phyloP scores from a whole-genome alignment of 441 rosid genomes.

The Geranium incanum region DNA sequence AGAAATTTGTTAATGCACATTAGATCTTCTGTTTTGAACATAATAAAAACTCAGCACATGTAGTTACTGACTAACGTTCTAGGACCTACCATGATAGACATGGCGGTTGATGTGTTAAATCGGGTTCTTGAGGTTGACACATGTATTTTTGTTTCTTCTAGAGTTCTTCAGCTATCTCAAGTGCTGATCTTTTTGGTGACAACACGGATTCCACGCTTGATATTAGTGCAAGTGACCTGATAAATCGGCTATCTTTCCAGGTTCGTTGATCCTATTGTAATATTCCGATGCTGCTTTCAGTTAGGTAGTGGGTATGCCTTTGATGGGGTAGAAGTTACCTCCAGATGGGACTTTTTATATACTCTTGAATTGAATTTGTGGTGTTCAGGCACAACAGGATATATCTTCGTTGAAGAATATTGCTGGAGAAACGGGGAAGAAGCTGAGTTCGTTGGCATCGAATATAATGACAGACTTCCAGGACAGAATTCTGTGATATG shows the following conservation, averaged over 20 bases:
- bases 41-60: too few relatives aligned
- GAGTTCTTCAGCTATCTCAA: constrained; percentile 27
- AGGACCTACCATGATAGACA: too few relatives aligned
- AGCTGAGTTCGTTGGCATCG: constrained; percentile 24
- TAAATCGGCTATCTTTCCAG: constrained; percentile 27
- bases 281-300: not conserved
- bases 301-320: not conserved
- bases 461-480: constrained; percentile 23
- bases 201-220: constrained; percentile 22
- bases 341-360: too few relatives aligned
- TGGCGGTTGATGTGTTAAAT: not conserved
- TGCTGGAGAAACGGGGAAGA: constrained; percentile 29
- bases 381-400: constrained; percentile 26
- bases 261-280: constrained; percentile 6
- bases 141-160: constrained; percentile 3
- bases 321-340: too few relatives aligned
- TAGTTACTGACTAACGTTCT: too few relatives aligned
- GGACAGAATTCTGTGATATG: constrained; percentile 22
- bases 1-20: too few relatives aligned
- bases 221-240: constrained; percentile 26
- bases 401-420: constrained; percentile 27
- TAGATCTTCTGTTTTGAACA: too few relatives aligned
- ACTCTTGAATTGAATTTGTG: not conserved
- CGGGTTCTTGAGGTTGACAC: not conserved
- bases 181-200: constrained; percentile 27